Base-by-base conservation (phyloP, 1,284 basidiomycete species). In the Rhodotorula sp. region DNA sequence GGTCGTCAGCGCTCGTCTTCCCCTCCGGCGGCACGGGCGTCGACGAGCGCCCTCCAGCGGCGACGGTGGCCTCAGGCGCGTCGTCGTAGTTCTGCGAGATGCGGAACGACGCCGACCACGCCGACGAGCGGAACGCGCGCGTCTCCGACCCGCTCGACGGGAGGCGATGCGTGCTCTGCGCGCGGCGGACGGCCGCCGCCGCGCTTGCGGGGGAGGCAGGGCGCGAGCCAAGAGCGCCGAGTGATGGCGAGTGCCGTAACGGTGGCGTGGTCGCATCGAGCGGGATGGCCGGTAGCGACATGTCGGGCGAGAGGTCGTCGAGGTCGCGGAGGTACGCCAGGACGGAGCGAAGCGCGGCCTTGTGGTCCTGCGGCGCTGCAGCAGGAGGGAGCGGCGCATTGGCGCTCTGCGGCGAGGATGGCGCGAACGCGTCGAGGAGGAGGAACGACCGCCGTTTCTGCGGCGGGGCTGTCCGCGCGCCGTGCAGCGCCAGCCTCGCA, bases 251-350 rank as follows among this genome's bases (percentile, higher is more conserved):
- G 36, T 64, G 63, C 13, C 70, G 63, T 34, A 66, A 61, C 5
- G 54, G 58, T 2, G 63, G 58, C 2, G 61, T 34, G 7, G 60
- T 13, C 8, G 65, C 34, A 25, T 61, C 67, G 50, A 73, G 63
- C 29, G 72, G 59, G 32, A 73, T 62, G 22, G 62, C 51, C 41
- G 62, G 71, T 2, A 69, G 61, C 12, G 64, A 50, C 17, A 64
- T 3, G 27, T 73, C 64, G 13, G 61, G 61, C 7, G 81, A 82
- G 46, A 99, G 85, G 80, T 97, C 95, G 79, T 95, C 90, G 86
- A 99, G 90, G 79, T 99, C 96, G 78, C 89, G 89, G 32, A 99
- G 86, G 82, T 98, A 98, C 27, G 91, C 90, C 90, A 98, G 94
- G 53, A 99, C 88, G 21, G 91, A 91, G 70, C 92, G 88, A 62